These are phyloP conservation scores for Alternaria ventricosa DNA, from an alignment of 2,329 filamentous ascomycete species.

Conservation along the genomic window DNA sequence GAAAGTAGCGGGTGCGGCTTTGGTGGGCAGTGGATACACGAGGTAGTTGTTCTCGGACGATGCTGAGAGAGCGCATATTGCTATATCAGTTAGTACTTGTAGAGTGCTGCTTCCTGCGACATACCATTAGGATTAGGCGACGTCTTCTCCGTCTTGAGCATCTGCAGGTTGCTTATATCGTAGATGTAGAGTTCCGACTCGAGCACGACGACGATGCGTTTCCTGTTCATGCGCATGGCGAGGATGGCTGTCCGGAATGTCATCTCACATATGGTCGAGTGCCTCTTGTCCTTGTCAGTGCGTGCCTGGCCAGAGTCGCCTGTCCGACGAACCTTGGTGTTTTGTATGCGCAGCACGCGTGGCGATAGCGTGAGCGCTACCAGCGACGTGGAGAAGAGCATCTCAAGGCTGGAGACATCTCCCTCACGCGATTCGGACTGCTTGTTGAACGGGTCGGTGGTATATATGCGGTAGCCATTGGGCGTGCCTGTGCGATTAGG, in stretches of 20 bases:
- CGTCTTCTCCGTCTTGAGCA: constrained; percentile 89
- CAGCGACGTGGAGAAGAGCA: constrained; percentile 97
- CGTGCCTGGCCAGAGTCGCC: not conserved
- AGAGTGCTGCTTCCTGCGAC: constrained; percentile 3
- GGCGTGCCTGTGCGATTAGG: constrained; percentile 71
- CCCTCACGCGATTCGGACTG: constrained; percentile 94
- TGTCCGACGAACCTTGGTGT: constrained; percentile 77
- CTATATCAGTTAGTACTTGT: constrained; percentile 50
- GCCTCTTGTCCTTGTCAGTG: constrained; percentile 55
- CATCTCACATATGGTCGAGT: constrained; percentile 94
- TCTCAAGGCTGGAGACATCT: constrained; percentile 95
- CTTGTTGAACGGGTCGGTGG: constrained; percentile 93
- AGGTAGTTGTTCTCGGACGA: constrained; percentile 96
- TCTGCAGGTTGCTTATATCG: constrained; percentile 98
- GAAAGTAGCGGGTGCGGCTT: constrained; percentile 60
- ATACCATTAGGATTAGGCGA: constrained; percentile 85
- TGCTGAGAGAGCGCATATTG: constrained; percentile 90
- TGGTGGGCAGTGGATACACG: constrained; percentile 85
- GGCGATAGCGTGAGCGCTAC: constrained; percentile 93
- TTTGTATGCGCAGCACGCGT: constrained; percentile 91
- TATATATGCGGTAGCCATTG: constrained; percentile 94
- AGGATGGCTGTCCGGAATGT: constrained; percentile 97
- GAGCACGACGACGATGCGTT: constrained; percentile 88
- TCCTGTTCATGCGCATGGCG: constrained; percentile 91
- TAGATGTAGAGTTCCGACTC: constrained; percentile 98